Percentiles rank a stretch among this genome's conserved stretches.
Conservation (phyloP, 116 monocot species). For the Papilionanthe hybrid region DNA sequence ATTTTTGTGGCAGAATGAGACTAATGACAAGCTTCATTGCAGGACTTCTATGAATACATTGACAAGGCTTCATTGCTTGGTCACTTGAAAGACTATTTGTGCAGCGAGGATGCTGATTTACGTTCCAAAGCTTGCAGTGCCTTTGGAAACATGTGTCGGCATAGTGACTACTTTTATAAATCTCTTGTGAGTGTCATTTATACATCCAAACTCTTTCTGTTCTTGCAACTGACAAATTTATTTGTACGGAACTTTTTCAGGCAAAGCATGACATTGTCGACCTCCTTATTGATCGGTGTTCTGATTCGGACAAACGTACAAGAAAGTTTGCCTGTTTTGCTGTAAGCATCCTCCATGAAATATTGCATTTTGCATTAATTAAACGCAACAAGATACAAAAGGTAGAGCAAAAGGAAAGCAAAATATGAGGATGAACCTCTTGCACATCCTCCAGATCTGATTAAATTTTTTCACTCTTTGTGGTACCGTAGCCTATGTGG, state of each 20-base stretch:
- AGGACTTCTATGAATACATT: slow-evolving; percentile 94
- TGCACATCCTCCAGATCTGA: slow-evolving; percentile 2
- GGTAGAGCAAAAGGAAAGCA: too few relatives aligned
- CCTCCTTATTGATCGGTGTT: slow-evolving; percentile 80
- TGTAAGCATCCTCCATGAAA: slow-evolving; percentile 41
- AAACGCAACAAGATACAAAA: too few relatives aligned
- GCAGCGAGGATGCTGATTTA: slow-evolving; percentile 64
- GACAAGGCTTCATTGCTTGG: slow-evolving; percentile 61
- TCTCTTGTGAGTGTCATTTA: slow-evolving; percentile 54
- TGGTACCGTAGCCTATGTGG: neutral
- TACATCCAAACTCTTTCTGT: neutral
- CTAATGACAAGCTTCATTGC: slow-evolving; percentile 10
- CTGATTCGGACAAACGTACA: slow-evolving; percentile 88
- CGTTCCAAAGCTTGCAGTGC: slow-evolving; percentile 95
- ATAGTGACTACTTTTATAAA: slow-evolving; percentile 79
- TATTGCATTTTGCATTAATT: too few relatives aligned
- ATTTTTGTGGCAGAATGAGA: neutral
- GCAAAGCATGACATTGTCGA: slow-evolving; percentile 59
- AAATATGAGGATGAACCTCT: too few relatives aligned
- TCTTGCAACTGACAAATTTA: neutral
- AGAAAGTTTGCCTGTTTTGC: slow-evolving; percentile 99
- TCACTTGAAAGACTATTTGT: slow-evolving; percentile 56
- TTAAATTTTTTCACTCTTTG: neutral
- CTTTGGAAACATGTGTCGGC: slow-evolving; percentile 96
- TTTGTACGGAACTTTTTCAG: slow-evolving; percentile 24